These are phyloP conservation scores for Cavenderia fasciculata DNA, from an alignment of 78 protist genomes.

Conservation along the genomic window DNA sequence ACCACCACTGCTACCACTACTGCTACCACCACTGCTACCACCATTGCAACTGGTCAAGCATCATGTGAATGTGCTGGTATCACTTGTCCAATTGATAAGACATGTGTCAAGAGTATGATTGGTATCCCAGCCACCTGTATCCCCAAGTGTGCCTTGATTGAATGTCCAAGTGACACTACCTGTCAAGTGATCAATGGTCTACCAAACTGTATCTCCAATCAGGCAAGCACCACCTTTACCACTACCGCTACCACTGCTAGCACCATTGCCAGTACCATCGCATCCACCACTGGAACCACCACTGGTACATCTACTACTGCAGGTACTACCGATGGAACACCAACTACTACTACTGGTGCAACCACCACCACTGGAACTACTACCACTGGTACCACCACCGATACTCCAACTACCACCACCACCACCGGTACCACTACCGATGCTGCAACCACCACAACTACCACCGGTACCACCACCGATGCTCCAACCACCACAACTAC, in stretches of 20 bases:
- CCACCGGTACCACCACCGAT: not conserved
- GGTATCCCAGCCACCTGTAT: no score
- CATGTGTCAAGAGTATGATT: no score
- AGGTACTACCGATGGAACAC: no score
- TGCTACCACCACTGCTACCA: not conserved
- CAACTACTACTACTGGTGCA: no score
- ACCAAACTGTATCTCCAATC: not conserved
- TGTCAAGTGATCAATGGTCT: not conserved
- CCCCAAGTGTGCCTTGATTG: not conserved
- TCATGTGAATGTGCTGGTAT: no score
- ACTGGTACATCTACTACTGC: not conserved
- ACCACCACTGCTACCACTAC: not conserved
- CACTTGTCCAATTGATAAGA: no score
- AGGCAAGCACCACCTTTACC: not conserved
- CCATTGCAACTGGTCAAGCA: no score
- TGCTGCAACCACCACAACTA: no score
- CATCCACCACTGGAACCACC: not conserved
- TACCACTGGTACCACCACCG: no score
- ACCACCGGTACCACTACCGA: not conserved
- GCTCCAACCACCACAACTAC: not conserved
- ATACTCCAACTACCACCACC: no score
- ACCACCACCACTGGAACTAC: no score
- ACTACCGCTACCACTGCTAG: not conserved
- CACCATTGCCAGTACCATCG: not conserved
- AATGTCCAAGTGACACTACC: not conserved